Conservation (phyloP, 169 alveolate genomes). For the Cryptosporidium felis region DNA sequence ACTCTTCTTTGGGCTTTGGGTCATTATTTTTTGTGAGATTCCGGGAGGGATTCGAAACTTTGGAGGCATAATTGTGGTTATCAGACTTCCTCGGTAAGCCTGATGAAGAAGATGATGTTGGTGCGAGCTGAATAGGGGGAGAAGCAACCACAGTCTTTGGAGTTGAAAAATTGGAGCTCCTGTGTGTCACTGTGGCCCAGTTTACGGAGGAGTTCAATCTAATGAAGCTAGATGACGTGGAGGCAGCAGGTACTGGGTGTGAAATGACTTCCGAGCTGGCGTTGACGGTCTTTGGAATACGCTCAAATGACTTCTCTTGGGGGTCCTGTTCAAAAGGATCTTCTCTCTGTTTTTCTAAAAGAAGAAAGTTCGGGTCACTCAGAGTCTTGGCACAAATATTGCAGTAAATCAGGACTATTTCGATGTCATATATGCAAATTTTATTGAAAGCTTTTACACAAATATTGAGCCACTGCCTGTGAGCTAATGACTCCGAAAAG, state of each 20-base stretch:
- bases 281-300: constrained; percentile 21
- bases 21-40: background rate
- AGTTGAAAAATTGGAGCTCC: background rate
- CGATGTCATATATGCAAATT: constrained; percentile 18
- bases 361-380: constrained; percentile 12
- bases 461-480: constrained; percentile 42
- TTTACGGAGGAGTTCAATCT: background rate
- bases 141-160: constrained; percentile 55
- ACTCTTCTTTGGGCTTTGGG: background rate
- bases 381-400: constrained; percentile 20
- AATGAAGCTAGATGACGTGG: background rate
- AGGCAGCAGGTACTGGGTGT: background rate
- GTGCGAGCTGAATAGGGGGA: background rate
- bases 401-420: constrained; percentile 21
- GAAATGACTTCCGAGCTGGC: constrained; percentile 39
- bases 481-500: background rate
- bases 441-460: constrained; percentile 50
- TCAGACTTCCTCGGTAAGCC: background rate
- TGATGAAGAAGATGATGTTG: background rate
- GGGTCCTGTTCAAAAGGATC: background rate
- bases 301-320: background rate
- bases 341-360: background rate
- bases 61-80: background rate
- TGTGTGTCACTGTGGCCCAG: background rate
- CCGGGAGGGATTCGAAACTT: background rate